A percentile compares a stretch with the other conserved stretches of the same genome.
Conservation (phyloP, 192 early-diverging fungal species). For the Coemansia aciculifera region DNA sequence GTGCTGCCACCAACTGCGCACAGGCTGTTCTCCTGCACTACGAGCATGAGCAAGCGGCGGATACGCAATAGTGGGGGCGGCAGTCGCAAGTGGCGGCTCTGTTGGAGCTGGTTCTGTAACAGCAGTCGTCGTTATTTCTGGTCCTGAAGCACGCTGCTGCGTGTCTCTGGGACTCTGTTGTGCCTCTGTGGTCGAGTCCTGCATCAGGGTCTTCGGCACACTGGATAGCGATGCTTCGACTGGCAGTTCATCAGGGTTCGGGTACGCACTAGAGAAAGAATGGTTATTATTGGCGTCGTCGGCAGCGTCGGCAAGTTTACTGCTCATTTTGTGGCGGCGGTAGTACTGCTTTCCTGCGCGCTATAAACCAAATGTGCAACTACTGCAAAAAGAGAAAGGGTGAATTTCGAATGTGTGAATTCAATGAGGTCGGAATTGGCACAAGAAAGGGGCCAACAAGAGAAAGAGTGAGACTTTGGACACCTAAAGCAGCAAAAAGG, state of each 20-base stretch:
- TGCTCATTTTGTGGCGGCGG: background rate
- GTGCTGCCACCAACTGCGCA: background rate
- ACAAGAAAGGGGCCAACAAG: background rate
- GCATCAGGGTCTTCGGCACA: background rate
- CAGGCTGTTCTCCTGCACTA: background rate
- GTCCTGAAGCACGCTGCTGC: background rate
- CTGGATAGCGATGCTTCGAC: background rate
- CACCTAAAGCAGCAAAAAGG: background rate
- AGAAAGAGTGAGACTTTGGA: background rate
- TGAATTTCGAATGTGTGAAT: background rate
- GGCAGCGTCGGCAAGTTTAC: constrained; percentile 2
- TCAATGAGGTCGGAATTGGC: background rate
- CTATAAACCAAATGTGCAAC: background rate
- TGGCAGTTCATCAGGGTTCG: background rate
- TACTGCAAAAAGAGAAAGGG: background rate
- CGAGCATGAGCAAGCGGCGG: background rate
- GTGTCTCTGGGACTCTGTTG: background rate
- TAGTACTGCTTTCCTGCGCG: background rate
- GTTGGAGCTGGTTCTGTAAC: background rate
- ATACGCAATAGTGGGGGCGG: background rate
- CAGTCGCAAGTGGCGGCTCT: background rate
- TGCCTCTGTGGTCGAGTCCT: background rate
- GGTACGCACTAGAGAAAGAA: background rate
- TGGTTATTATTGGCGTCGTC: background rate
- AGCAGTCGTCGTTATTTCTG: background rate